Base-by-base conservation (phyloP, 768 basidiomycete species). In the Collybia mongolica region DNA sequence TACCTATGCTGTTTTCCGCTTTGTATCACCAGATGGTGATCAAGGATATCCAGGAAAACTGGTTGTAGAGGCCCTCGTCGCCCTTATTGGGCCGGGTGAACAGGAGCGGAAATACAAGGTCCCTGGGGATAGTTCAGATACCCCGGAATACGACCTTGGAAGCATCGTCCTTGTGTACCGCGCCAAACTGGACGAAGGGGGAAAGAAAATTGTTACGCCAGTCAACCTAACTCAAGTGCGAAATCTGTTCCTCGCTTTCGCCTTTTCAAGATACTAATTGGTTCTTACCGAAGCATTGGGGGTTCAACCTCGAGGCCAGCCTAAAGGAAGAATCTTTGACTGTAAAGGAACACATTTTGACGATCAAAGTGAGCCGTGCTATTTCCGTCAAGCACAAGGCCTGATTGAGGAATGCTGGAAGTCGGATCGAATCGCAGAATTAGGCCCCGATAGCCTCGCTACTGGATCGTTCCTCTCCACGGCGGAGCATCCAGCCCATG, bases 281-380 rank as follows among this genome's bases (percentile, higher is more conserved):
- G 29, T 11, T 40, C 29, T 40, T 11, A 5, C 24, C 42, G 0
- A 51, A 90, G 86, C 88, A 90, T 63, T 90, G 87, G 86, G 88
- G 88, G 23, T 90, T 89, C 72, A 90, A 90, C 60, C 77, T 90
- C 9, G 84, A 88, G 28, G 87, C 84, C 1, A 88, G 86, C 57
- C 68, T 85, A 37, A 65, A 67, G 40, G 70, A 69, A 6, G 74
- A 77, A 28, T 62, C 69, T 14, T 65, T 80, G 24, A 72, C 72
- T 22, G 75, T 90, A 36, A 75, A 80, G 58, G 71, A 79, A 35
- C 86, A 76, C 47, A 61, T 46, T 6, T 56, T 79, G 19, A 72
- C 67, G 2, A 72, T 79, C 49, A 72, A 72, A 61, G 73, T 73
- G 48, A 20, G 59, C 14, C 29, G 6, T 50, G 9, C 17, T 45